Conservation (phyloP, 106 monocot genomes). For the Dioscorea dumetorum region DNA sequence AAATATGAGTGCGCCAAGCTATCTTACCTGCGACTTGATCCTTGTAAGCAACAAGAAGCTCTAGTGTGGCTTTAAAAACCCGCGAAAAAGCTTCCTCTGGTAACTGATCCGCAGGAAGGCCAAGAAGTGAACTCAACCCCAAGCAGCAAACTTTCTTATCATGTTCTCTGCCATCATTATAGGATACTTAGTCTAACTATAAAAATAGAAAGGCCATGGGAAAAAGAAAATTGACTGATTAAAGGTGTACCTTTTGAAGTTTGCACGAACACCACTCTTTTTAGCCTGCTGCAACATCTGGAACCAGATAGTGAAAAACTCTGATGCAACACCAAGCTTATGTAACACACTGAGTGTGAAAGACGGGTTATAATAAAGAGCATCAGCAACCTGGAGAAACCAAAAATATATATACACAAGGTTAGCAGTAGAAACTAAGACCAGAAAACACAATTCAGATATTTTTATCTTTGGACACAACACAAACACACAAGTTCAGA, state of each 20-base stretch:
- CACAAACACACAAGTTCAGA: too few species aligned
- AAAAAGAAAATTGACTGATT: not conserved
- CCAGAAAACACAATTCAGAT: too few species aligned
- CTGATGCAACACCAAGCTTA: constrained; percentile 77
- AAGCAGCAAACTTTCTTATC: constrained; percentile 97
- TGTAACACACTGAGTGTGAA: constrained; percentile 68
- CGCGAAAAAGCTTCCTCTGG: constrained; percentile 69
- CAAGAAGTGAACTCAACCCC: constrained; percentile 87
- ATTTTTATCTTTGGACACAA: too few species aligned
- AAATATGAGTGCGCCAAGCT: not conserved
- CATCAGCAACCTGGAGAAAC: constrained; percentile 70
- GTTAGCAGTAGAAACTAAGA: too few species aligned
- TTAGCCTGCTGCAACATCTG: constrained; percentile 89
- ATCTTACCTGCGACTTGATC: constrained; percentile 89
- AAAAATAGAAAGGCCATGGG: not conserved
- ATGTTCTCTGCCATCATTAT: constrained; percentile 62
- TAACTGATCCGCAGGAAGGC: constrained; percentile 61
- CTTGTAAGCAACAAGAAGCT: constrained; percentile 83
- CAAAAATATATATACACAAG: too few species aligned
- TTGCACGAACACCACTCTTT: constrained; percentile 66
- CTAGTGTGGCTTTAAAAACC: constrained; percentile 74
- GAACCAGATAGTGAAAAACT: constrained; percentile 87
- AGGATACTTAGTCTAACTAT: not conserved
- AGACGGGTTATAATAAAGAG: constrained; percentile 82
- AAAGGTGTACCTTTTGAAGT: constrained; percentile 68